Base-by-base conservation (phyloP, 805 yeast species). In the Candida dajiaensis region DNA sequence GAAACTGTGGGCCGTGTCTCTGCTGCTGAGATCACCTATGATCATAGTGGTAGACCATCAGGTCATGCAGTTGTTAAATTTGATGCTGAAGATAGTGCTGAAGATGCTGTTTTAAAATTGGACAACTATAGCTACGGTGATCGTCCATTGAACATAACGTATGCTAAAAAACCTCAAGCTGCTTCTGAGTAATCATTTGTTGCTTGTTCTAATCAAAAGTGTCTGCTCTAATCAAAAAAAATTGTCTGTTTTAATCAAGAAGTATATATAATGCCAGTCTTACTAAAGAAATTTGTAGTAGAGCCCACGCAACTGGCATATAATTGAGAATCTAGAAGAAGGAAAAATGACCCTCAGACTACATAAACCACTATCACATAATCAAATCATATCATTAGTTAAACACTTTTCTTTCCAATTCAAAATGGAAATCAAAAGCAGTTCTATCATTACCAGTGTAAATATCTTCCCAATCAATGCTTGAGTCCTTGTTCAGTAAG, bases 381-480 rank as follows among this genome's bases (percentile, higher is more conserved):
- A 16, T 10, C 11, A 33, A 33, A 33, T 33, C 36, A 33, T 18
- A 33, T 33, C 36, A 33, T 33, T 33, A 33, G 36, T 33, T 33
- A 33, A 33, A 33, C 20, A 33, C 36, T 47, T 71, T 74, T 60
- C 69, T 76, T 65, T 85, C 94, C 74, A 89, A 73, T 57, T 83
- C 89, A 15, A 80, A 61, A 63, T 88, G 96, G 70, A 89, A 77
- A 58, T 82, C 87, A 21, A 22, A 16, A 6, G n/a, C 16, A 20
- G 5, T 13, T 13, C 6, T n/a, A 13, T 42, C 59, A 66, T 46
- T 58, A 63, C 76, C 84, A 23, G 73, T 72, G 64, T 90, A 90
- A 19, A 92, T 76, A 59, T 94, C 98, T 59, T 94, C 98, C 97
- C 98, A 92, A 57, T 88, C 97, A 38, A 92, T 69, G 15, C 79